Conservation (phyloP, 1,284 basidiomycete species). For the Farysia itapuensis region DNA sequence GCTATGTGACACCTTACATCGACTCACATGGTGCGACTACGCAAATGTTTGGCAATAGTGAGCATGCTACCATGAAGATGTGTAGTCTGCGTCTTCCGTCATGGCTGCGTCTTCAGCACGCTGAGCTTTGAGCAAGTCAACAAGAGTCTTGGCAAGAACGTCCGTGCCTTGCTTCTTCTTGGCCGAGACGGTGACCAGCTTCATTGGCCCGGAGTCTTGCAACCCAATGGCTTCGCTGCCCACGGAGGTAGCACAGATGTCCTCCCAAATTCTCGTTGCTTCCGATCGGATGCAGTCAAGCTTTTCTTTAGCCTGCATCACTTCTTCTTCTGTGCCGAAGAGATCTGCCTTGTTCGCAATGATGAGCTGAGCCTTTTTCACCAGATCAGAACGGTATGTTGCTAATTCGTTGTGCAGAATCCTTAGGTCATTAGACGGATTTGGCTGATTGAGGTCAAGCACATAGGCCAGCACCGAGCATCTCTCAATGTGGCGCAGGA, state of each 20-base stretch:
- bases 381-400: slow-evolving; percentile 76
- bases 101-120: slow-evolving; percentile 1
- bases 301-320: slow-evolving; percentile 18
- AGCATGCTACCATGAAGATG: too few relatives aligned
- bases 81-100: background rate
- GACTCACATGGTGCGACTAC: too few relatives aligned
- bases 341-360: slow-evolving; percentile 90
- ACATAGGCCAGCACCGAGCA: slow-evolving; percentile 88
- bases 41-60: too few relatives aligned
- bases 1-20: too few relatives aligned
- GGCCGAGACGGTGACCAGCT: slow-evolving; percentile 20
- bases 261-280: slow-evolving; percentile 8
- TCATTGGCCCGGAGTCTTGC: slow-evolving; percentile 3
- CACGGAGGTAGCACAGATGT: slow-evolving; percentile 2
- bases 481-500: slow-evolving; percentile 88
- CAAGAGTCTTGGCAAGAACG: slow-evolving; percentile 17
- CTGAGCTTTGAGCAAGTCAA: slow-evolving; percentile 15
- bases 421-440: slow-evolving; percentile 70
- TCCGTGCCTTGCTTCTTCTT: slow-evolving; percentile 36
- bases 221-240: background rate
- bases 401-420: slow-evolving; percentile 79
- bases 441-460: slow-evolving; percentile 73
- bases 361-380: slow-evolving; percentile 66
- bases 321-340: slow-evolving; percentile 2
- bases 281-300: slow-evolving; percentile 9